Percentiles rank a stretch among this genome's conserved stretches.
Conservation (phyloP, 768 basidiomycete species). For the Auriscalpium microsporum region DNA sequence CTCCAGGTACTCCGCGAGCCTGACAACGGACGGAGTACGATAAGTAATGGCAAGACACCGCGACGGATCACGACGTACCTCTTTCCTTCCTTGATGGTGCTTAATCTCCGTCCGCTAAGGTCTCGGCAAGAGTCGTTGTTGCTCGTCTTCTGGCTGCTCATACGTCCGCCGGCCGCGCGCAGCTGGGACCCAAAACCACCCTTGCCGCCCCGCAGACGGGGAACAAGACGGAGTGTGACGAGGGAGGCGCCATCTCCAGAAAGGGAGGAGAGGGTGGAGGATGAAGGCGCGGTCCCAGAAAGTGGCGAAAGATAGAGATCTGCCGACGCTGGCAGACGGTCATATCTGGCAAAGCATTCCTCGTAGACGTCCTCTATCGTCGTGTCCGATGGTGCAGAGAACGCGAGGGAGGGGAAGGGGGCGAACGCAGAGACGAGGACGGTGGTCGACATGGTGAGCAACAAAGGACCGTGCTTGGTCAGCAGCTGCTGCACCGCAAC, state of each 20-base stretch:
- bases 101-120: conserved; percentile 79
- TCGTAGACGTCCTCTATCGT: conserved; percentile 33
- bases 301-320: conserved; percentile 35
- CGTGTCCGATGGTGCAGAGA: conserved; percentile 35
- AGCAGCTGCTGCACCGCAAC: neutral
- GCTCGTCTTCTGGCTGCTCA: conserved; percentile 93
- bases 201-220: conserved; percentile 81
- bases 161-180: conserved; percentile 92
- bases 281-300: conserved; percentile 24
- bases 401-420: conserved; percentile 49
- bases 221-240: conserved; percentile 65
- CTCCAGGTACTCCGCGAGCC: conserved; percentile 81
- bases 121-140: conserved; percentile 95
- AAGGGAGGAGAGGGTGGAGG: conserved; percentile 29
- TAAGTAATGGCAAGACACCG: neutral
- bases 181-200: conserved; percentile 97
- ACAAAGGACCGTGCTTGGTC: neutral
- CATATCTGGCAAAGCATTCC: conserved; percentile 38
- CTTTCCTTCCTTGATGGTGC: conserved; percentile 94
- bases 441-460: conserved; percentile 35
- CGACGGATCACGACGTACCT: conserved; percentile 41
- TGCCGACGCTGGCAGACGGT: conserved; percentile 34
- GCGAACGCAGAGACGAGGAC: conserved; percentile 53
- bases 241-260: conserved; percentile 19
- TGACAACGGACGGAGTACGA: conserved; percentile 21